phyloP scores from a whole-genome alignment of 768 basidiomycete genomes.

The Rhodocollybia butyracea region DNA sequence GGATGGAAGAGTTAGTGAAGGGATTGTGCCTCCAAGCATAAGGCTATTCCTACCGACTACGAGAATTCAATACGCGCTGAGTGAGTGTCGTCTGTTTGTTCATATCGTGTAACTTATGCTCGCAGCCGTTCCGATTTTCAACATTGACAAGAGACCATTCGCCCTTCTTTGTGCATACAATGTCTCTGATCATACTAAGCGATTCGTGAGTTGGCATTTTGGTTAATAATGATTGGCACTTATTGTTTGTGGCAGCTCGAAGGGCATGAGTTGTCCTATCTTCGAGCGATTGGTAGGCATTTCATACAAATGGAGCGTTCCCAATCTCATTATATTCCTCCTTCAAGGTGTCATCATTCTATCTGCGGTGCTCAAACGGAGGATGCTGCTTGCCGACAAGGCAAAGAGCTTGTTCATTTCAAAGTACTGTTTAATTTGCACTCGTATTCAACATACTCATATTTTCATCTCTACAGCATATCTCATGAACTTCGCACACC shows the following conservation, averaged over 20 bases:
- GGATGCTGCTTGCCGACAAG: conserved; percentile 94
- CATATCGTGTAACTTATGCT: conserved; percentile 6
- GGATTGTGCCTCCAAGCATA: conserved; percentile 80
- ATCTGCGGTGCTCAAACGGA: conserved; percentile 85
- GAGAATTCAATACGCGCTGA: conserved; percentile 83
- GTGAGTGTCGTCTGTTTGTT: conserved; percentile 39
- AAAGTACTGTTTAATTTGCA: conserved; percentile 49
- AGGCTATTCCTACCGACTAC: conserved; percentile 73
- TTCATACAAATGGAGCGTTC: not conserved
- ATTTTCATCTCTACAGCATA: not conserved
- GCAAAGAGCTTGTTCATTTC: conserved; percentile 91
- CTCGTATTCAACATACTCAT: not conserved
- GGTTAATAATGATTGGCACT: no score
- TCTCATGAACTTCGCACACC: conserved; percentile 91
- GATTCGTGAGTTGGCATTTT: conserved; percentile 64
- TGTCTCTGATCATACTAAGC: conserved; percentile 72
- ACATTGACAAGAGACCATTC: conserved; percentile 90
- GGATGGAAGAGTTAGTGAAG: conserved; percentile 86
- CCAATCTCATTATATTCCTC: not conserved
- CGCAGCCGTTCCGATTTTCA: conserved; percentile 86
- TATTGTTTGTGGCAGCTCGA: conserved; percentile 73
- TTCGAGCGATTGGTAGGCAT: conserved; percentile 77
- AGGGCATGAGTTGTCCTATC: conserved; percentile 86
- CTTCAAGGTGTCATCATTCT: conserved; percentile 80
- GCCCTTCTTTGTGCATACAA: conserved; percentile 91